Evolutionary conservation across 2,329 filamentous ascomycete species (phyloP).

Genomic region (Stylonectria norvegica): DNA sequence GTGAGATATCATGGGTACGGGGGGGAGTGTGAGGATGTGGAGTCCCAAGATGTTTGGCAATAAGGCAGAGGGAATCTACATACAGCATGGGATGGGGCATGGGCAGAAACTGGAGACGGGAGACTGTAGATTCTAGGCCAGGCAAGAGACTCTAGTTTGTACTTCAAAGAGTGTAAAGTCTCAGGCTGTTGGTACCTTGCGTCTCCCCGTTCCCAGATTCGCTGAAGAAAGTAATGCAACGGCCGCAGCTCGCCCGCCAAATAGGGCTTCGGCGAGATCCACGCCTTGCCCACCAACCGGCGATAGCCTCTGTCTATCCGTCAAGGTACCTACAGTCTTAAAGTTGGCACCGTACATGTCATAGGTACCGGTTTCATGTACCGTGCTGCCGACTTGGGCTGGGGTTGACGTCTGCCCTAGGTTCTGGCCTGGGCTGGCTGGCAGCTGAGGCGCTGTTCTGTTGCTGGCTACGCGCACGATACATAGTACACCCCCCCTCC

Average conservation of each 20-base stretch:
- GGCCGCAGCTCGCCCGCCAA: conserved; percentile 1
- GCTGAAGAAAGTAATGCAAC: conserved; percentile 12
- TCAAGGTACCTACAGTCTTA: too few relatives aligned
- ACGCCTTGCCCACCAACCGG: not conserved
- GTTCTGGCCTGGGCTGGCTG: not conserved
- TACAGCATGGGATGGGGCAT: conserved; percentile 17
- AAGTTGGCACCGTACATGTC: conserved; percentile 1
- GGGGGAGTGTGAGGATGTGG: conserved; percentile 18
- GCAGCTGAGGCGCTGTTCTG: too few relatives aligned
- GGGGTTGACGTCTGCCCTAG: not conserved
- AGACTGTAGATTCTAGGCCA: not conserved
- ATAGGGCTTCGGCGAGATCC: conserved; percentile 1
- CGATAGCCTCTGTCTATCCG: not conserved
- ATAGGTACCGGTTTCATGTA: too few relatives aligned
- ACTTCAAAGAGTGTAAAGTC: too few relatives aligned
- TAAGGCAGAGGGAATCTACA: conserved; percentile 27
- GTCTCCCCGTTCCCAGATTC: conserved; percentile 10
- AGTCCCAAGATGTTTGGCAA: conserved; percentile 22
- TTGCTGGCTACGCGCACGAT: too few relatives aligned
- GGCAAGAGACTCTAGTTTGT: not conserved
- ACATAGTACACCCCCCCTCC: conserved; percentile 18
- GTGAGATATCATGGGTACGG: conserved; percentile 7
- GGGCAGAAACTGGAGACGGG: conserved; percentile 1
- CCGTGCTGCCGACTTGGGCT: not conserved
- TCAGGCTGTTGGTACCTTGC: conserved; percentile 20